A percentile compares a stretch with the other conserved stretches of the same genome.
Evolutionary conservation across 768 basidiomycete species (phyloP).

Genomic region (Auriculariales sp.): DNA sequence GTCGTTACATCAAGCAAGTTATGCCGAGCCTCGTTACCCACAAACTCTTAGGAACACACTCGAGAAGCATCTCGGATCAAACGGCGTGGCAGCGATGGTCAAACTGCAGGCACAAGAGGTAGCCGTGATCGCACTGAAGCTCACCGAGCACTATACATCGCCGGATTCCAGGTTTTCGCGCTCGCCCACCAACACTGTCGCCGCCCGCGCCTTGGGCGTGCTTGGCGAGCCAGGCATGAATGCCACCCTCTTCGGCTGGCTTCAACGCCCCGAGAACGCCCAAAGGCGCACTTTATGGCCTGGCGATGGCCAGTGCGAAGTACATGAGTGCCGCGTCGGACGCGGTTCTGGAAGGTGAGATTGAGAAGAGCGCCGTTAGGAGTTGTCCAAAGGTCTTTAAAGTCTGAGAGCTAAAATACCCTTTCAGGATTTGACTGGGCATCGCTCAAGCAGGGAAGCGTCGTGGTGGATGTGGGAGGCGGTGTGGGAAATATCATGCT

Average conservation of each 20-base stretch:
- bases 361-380: neutral
- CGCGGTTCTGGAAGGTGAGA: neutral
- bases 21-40: neutral
- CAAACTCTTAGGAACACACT: conserved; percentile 28
- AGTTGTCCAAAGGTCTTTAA: neutral
- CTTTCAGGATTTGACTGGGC: conserved; percentile 28
- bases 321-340: conserved; percentile 20
- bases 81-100: conserved; percentile 56
- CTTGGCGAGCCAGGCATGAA: neutral
- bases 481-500: conserved; percentile 9
- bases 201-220: neutral
- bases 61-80: conserved; percentile 49
- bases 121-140: conserved; percentile 59
- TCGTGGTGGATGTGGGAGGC: conserved; percentile 8
- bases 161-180: conserved; percentile 1
- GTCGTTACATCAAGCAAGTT: conserved; percentile 4
- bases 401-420: neutral
- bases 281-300: conserved; percentile 53
- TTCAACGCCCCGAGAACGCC: conserved; percentile 40
- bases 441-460: conserved; percentile 16
- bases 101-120: conserved; percentile 66
- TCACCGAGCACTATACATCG: conserved; percentile 39
- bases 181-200: neutral
- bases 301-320: conserved; percentile 57
- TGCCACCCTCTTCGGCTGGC: conserved; percentile 55